A percentile compares a stretch with the other conserved stretches of the same genome.
These are phyloP conservation scores for Pseudocercospora eumusae DNA, from an alignment of 2,329 filamentous ascomycete species.

Conservation along the genomic window DNA sequence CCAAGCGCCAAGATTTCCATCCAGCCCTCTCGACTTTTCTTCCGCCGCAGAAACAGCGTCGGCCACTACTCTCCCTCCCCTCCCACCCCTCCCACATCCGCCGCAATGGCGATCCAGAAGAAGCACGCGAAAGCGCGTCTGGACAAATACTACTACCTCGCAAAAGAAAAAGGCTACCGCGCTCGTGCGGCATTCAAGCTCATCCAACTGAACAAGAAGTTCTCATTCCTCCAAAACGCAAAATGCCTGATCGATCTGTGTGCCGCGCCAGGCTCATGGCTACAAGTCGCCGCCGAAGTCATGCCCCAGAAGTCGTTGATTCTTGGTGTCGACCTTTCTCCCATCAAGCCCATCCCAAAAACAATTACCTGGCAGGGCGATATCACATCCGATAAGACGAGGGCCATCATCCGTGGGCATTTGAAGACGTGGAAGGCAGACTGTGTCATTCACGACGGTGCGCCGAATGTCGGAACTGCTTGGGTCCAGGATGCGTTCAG, in stretches of 20 bases:
- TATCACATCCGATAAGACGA: conserved; percentile 95
- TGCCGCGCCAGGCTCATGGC: conserved; percentile 95
- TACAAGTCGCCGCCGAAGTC: conserved; percentile 90
- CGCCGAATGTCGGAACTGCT: conserved; percentile 94
- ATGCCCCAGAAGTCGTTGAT: conserved; percentile 92
- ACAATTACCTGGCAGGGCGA: conserved; percentile 96
- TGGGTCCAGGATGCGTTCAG: conserved; percentile 99
- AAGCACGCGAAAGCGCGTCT: conserved; percentile 98
- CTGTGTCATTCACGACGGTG: conserved; percentile 92
- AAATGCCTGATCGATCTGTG: conserved; percentile 97
- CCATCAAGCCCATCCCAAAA: conserved; percentile 92
- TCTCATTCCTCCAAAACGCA: conserved; percentile 95
- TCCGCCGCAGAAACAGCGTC: not conserved
- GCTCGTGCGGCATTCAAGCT: conserved; percentile 97
- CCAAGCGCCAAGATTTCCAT: conserved; percentile 1
- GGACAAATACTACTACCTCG: conserved; percentile 98
- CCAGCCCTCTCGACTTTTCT: not conserved
- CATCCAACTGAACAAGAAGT: conserved; percentile 98
- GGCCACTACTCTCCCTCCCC: not conserved
- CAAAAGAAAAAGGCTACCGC: conserved; percentile 96
- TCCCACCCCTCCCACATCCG: not conserved
- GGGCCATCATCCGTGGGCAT: conserved; percentile 83
- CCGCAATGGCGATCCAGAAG: conserved; percentile 88
- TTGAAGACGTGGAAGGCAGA: conserved; percentile 97
- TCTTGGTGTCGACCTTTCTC: conserved; percentile 87